A percentile compares a stretch with the other conserved stretches of the same genome.
phyloP scores from a whole-genome alignment of 768 basidiomycete genomes.

The Boletus vermiculosoides region DNA sequence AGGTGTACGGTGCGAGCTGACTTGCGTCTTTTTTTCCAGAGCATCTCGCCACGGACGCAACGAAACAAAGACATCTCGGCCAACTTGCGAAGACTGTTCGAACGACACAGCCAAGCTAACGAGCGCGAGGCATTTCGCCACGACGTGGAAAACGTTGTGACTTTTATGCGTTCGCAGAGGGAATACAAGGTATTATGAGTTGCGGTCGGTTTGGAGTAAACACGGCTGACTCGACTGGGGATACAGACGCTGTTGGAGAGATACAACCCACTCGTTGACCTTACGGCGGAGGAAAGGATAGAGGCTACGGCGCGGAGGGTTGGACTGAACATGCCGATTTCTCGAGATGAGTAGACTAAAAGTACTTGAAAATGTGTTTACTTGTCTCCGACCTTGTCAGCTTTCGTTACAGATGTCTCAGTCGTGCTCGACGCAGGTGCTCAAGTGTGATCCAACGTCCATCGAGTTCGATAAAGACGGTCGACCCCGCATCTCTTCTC shows the following conservation, averaged over 20 bases:
- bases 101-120: constrained; percentile 32
- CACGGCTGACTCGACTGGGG: not conserved
- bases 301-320: constrained; percentile 84
- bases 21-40: constrained; percentile 28
- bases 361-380: constrained; percentile 4
- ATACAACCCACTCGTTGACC: constrained; percentile 83
- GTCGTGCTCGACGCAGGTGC: constrained; percentile 36
- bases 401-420: not conserved
- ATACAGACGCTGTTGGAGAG: constrained; percentile 71
- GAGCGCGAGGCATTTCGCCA: constrained; percentile 33
- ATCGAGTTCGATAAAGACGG: constrained; percentile 54
- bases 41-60: constrained; percentile 34
- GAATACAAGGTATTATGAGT: constrained; percentile 62
- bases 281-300: constrained; percentile 77
- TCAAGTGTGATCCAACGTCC: constrained; percentile 61
- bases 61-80: constrained; percentile 44
- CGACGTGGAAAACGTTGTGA: constrained; percentile 57
- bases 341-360: constrained; percentile 18
- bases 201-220: not conserved
- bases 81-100: constrained; percentile 56
- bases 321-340: constrained; percentile 78
- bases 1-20: not conserved
- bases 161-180: constrained; percentile 72
- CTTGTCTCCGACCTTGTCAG: constrained; percentile 2
- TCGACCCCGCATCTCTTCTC: constrained; percentile 47